These are phyloP conservation scores for Musa beccarii DNA, from an alignment of 176 grass and related monocot species.

Conservation along the genomic window DNA sequence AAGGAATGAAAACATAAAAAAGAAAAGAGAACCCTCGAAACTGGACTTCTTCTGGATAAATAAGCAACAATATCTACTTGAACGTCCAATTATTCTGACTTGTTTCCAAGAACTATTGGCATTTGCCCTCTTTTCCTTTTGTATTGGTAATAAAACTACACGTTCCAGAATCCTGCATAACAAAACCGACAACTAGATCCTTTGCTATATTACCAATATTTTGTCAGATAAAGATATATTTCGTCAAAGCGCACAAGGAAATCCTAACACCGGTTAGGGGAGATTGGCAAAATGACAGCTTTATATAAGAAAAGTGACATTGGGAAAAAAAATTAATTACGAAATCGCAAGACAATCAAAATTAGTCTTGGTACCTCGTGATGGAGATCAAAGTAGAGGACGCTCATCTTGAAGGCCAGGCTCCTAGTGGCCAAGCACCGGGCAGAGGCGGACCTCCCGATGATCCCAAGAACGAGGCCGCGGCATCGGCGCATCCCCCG, in stretches of 20 bases:
- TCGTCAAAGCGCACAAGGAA: neutral
- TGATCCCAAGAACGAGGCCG: conserved; percentile 83
- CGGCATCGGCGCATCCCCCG: conserved; percentile 82
- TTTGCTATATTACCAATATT: neutral
- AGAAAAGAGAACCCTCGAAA: neutral
- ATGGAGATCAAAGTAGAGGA: conserved; percentile 84
- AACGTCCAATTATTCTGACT: neutral
- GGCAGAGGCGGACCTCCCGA: conserved; percentile 65
- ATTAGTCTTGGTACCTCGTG: conserved; percentile 15
- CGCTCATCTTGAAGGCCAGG: conserved; percentile 90
- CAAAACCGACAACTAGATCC: neutral
- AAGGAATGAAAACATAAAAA: too few relatives aligned
- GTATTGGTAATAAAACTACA: neutral
- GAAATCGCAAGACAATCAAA: too few relatives aligned
- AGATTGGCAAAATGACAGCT: neutral
- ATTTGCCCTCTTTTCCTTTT: neutral
- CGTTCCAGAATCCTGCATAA: neutral
- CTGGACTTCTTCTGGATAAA: neutral
- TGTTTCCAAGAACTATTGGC: neutral
- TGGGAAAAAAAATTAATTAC: conserved; percentile 4
- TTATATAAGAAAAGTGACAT: neutral
- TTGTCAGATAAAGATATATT: neutral
- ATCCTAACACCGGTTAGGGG: neutral
- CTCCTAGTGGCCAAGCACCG: conserved; percentile 80
- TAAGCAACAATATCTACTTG: neutral